phyloP scores from a whole-genome alignment of 805 yeast species.

The Zygotorulaspora danielsina region DNA sequence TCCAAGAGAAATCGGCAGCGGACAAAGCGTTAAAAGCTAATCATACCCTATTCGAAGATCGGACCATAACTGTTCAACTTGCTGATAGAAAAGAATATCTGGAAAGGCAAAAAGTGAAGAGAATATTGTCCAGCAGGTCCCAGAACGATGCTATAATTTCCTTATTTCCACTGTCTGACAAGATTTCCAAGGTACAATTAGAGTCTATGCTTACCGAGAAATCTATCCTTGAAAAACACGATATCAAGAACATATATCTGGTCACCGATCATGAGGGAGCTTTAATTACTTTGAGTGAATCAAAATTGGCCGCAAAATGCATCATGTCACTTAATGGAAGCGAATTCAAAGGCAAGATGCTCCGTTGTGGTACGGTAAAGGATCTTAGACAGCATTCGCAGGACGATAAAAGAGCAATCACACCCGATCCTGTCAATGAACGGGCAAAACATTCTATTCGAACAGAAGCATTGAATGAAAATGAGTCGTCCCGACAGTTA shows the following conservation, averaged over 20 bases:
- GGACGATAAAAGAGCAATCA: constrained; percentile 9
- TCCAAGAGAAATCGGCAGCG: constrained; percentile 43
- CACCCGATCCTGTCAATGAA: background rate
- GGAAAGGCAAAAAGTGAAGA: constrained; percentile 34
- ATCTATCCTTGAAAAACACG: constrained; percentile 9
- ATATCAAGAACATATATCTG: constrained; percentile 41
- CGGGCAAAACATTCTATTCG: no score
- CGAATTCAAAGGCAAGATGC: constrained; percentile 34
- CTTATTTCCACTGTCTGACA: constrained; percentile 32
- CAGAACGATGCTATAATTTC: constrained; percentile 18
- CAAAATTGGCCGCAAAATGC: constrained; percentile 49
- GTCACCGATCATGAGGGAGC: constrained; percentile 48
- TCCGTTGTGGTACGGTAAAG: constrained; percentile 36
- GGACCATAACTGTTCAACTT: constrained; percentile 46
- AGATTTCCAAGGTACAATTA: constrained; percentile 23
- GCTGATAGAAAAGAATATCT: constrained; percentile 42
- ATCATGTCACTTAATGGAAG: constrained; percentile 41
- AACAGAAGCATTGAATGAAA: no score
- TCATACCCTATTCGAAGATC: constrained; percentile 41
- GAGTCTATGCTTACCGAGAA: constrained; percentile 15
- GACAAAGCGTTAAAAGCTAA: constrained; percentile 43
- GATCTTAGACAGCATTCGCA: constrained; percentile 24
- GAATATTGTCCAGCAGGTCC: constrained; percentile 21
- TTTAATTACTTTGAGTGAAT: constrained; percentile 43
- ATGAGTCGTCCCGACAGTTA: constrained; percentile 16